Percentiles rank a stretch among this genome's conserved stretches.
Conservation (phyloP, 192 early-diverging fungal genomes). For the Coemansia sp. region DNA sequence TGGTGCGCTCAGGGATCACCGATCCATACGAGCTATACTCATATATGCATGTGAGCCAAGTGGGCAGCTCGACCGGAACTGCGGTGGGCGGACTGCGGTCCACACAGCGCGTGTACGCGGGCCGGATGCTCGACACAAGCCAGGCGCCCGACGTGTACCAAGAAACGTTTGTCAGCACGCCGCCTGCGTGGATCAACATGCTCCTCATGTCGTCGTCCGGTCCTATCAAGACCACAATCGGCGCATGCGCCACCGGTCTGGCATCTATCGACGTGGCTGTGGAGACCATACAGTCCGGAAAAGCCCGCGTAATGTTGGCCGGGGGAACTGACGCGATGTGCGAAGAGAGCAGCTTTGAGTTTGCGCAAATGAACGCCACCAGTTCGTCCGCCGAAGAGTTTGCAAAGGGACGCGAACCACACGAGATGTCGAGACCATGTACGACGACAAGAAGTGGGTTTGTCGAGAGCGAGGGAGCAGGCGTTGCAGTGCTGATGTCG, state of each 20-base stretch:
- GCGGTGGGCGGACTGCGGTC: slow-evolving; percentile 84
- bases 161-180: slow-evolving; percentile 95
- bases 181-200: slow-evolving; percentile 96
- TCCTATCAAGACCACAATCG: slow-evolving; percentile 76
- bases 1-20: slow-evolving; percentile 85
- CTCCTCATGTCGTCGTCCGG: slow-evolving; percentile 88
- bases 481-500: slow-evolving; percentile 85
- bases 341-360: slow-evolving; percentile 89
- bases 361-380: slow-evolving; percentile 97
- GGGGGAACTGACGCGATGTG: slow-evolving; percentile 89
- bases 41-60: slow-evolving; percentile 89
- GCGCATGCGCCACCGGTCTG: slow-evolving; percentile 90
- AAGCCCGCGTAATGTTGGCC: slow-evolving; percentile 88
- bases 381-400: slow-evolving; percentile 78
- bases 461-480: slow-evolving; percentile 92
- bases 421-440: slow-evolving; percentile 91
- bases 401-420: slow-evolving; percentile 75
- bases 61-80: slow-evolving; percentile 85
- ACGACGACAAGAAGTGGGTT: slow-evolving; percentile 88
- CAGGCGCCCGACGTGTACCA: slow-evolving; percentile 90
- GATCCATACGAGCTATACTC: slow-evolving; percentile 97
- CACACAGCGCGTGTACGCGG: slow-evolving; percentile 72
- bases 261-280: slow-evolving; percentile 89
- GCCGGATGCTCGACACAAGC: slow-evolving; percentile 76
- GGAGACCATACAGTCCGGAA: slow-evolving; percentile 84